Evolutionary conservation across 331 rosid species (phyloP).

Genomic region (Acacia pycnantha): DNA sequence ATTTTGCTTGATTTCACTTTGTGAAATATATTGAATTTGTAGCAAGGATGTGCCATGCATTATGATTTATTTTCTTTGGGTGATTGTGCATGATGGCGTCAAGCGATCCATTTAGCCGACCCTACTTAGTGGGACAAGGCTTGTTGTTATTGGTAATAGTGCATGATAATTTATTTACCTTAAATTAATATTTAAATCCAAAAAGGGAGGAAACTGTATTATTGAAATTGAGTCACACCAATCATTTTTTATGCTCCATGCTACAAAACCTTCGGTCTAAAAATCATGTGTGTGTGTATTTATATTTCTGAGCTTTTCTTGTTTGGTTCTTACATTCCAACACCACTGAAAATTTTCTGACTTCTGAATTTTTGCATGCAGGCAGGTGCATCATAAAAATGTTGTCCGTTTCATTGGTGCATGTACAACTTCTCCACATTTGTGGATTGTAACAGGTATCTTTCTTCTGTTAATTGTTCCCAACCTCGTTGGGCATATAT

Average conservation of each 20-base stretch:
- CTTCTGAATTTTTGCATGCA: constrained; percentile 44
- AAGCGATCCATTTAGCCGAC: no score
- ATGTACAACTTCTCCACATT: constrained; percentile 79
- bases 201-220: constrained; percentile 10
- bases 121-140: no score
- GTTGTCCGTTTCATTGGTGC: constrained; percentile 97
- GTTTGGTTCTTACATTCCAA: not conserved
- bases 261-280: constrained; percentile 14
- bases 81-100: not conserved
- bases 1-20: constrained; percentile 15
- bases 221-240: constrained; percentile 3
- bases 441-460: constrained; percentile 92
- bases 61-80: not conserved
- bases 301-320: not conserved
- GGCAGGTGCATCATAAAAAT: constrained; percentile 91
- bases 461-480: not conserved
- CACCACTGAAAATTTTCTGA: not conserved
- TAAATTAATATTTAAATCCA: not conserved
- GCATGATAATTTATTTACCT: not conserved
- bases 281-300: not conserved
- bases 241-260: constrained; percentile 18
- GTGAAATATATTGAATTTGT: not conserved
- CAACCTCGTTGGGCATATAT: constrained; percentile 9
- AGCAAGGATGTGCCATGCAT: not conserved
- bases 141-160: not conserved